Conservation (phyloP, 768 basidiomycete genomes). For the Sporobolomyces pararoseus region DNA sequence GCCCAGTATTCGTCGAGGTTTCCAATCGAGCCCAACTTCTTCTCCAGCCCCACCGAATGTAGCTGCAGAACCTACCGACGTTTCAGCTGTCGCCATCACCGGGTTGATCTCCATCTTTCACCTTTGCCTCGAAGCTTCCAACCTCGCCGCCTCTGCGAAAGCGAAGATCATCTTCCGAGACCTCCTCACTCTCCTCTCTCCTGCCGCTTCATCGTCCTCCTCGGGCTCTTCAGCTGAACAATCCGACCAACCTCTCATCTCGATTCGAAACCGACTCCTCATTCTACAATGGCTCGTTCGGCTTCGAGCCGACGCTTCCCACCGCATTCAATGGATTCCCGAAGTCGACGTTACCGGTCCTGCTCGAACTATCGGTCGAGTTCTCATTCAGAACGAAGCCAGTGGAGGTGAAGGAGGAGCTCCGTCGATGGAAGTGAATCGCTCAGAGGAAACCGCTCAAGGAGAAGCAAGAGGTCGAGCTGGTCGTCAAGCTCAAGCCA, state of each 20-base stretch:
- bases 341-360: constrained; percentile 51
- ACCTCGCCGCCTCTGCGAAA: constrained; percentile 44
- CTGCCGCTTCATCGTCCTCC: not conserved
- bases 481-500: constrained; percentile 5
- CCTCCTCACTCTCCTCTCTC: constrained; percentile 50
- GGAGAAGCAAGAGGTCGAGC: constrained; percentile 30
- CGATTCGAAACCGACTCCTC: constrained; percentile 62
- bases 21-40: not conserved
- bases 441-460: constrained; percentile 7
- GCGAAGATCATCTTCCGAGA: constrained; percentile 52
- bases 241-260: not conserved
- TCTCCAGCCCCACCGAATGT: not conserved
- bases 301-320: constrained; percentile 82
- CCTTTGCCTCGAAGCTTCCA: constrained; percentile 49
- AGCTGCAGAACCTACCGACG: constrained; percentile 26
- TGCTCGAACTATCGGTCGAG: constrained; percentile 27
- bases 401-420: not conserved
- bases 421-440: not conserved
- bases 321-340: constrained; percentile 69
- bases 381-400: not conserved
- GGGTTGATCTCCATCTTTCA: constrained; percentile 52
- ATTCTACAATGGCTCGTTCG: constrained; percentile 83
- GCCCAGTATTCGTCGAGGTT: not conserved
- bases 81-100: constrained; percentile 32
- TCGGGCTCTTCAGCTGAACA: constrained; percentile 3